Base-by-base conservation (phyloP, 78 protist genomes). In the Guillardia theta region DNA sequence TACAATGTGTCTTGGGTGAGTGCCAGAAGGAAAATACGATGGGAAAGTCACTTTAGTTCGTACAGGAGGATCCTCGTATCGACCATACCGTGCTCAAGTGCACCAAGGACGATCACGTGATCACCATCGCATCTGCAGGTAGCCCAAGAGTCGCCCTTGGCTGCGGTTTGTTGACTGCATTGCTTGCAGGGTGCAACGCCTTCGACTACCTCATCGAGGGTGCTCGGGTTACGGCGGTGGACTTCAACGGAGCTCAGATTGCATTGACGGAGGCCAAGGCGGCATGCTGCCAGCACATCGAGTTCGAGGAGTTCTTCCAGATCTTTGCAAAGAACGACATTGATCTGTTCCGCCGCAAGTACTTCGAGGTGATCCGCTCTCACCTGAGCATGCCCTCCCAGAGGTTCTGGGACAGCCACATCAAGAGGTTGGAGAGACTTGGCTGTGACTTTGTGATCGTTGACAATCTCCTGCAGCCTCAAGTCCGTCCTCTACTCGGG, bases 111-210 rank as follows among this genome's bases (percentile, higher is more conserved):
- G 93, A 88, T 30, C 93, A 88, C 93, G 93, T 88, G 41, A 48
- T 88, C 93, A 88, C 93, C 37, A 48, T 88, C 48, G 64, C 93
- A 30, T 88, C 93, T 70, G 83, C 83, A 0, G 83, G 83, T 70
- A 58, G n/a, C n/a, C n/a, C n/a, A n/a, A n/a, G n/a, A n/a, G n/a
- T n/a, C n/a, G n/a, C n/a, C n/a, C 70, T 58, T 58, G 27, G 4
- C 6, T 1, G 1, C 70, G 39, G 1, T 58, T 58, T 24, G 39
- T 24, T 30, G 39, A 1, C 70, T 58, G 27, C 70, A 30, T 30
- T 30, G 4, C 27, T 58, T 58, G 77, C 93, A 30, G 93, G 93
- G 18, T 45, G 47, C 47, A 88, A 88, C 54, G 93, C 47, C 30
- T 54, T 88, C 77, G 93, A 88, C 10, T 88, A 44, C 47, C 19